Conservation (phyloP, 257 asterid species). For the Fraxinus anomala region DNA sequence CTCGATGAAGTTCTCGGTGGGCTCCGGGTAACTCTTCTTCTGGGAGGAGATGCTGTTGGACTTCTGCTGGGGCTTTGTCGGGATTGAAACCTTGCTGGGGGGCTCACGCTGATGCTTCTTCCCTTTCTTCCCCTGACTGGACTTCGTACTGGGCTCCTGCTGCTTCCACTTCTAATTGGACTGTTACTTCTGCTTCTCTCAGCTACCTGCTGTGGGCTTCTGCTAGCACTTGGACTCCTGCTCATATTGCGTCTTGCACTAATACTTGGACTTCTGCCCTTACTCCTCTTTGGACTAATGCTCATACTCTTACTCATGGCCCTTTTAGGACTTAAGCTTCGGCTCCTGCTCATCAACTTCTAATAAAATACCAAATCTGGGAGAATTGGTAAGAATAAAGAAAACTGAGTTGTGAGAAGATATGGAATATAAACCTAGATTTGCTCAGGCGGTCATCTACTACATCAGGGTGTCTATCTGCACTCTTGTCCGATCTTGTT, state of each 20-base stretch:
- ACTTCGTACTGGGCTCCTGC: slow-evolving; percentile 44
- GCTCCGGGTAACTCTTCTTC: slow-evolving; percentile 48
- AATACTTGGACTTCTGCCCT: slow-evolving; percentile 52
- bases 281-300: slow-evolving; percentile 73
- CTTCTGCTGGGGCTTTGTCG: slow-evolving; percentile 42
- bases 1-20: slow-evolving; percentile 58
- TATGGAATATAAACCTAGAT: slow-evolving; percentile 60
- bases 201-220: slow-evolving; percentile 50
- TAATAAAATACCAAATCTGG: slow-evolving; percentile 34
- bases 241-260: slow-evolving; percentile 47
- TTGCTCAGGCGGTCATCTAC: slow-evolving; percentile 74
- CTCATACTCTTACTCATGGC: slow-evolving; percentile 86
- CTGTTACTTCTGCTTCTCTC: slow-evolving; percentile 49
- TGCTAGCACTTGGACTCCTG: slow-evolving; percentile 61
- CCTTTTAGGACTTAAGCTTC: slow-evolving; percentile 65
- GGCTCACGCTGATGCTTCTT: slow-evolving; percentile 58
- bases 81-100: slow-evolving; percentile 46
- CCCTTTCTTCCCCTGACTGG: slow-evolving; percentile 53
- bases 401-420: slow-evolving; percentile 18
- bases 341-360: slow-evolving; percentile 65
- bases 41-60: slow-evolving; percentile 46
- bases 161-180: slow-evolving; percentile 37
- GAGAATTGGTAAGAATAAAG: slow-evolving; percentile 39
- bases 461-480: slow-evolving; percentile 67
- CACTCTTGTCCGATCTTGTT: slow-evolving; percentile 52